phyloP scores from a whole-genome alignment of 257 asterid species.

The Sherardia arvensis region DNA sequence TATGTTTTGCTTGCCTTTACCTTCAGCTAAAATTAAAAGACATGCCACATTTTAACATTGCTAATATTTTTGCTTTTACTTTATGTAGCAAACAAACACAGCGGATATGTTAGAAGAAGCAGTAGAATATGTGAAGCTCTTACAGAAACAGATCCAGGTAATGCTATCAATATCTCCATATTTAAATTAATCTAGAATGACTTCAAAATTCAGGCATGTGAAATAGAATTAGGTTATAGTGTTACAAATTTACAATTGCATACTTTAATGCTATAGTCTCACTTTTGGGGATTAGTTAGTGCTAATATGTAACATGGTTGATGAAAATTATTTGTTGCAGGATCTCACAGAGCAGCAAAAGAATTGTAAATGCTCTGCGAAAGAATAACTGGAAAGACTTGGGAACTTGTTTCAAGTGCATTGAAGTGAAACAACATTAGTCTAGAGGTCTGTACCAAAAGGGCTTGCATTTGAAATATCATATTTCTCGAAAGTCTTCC shows the following conservation, averaged over 20 bases:
- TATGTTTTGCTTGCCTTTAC: background rate
- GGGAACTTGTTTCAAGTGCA: slow-evolving; percentile 5
- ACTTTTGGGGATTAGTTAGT: background rate
- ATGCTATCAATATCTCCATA: slow-evolving; percentile 3
- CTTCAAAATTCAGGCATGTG: background rate
- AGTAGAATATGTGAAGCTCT: slow-evolving; percentile 71
- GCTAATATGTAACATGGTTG: background rate
- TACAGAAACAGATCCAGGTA: slow-evolving; percentile 87
- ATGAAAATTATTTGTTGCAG: slow-evolving; percentile 30
- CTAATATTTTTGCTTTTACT: slow-evolving; percentile 15
- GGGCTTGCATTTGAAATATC: slow-evolving; percentile 6
- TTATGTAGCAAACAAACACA: slow-evolving; percentile 83
- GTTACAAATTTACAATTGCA: background rate
- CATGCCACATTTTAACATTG: slow-evolving; percentile 1
- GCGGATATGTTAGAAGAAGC: slow-evolving; percentile 99
- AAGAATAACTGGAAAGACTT: slow-evolving; percentile 29
- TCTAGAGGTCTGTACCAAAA: slow-evolving; percentile 6
- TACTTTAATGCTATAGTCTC: background rate
- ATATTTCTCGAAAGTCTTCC: slow-evolving; percentile 13
- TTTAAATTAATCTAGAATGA: background rate
- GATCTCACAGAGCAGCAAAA: slow-evolving; percentile 77
- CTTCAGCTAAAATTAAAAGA: background rate
- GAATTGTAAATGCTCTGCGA: slow-evolving; percentile 61
- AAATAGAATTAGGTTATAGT: background rate
- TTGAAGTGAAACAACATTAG: slow-evolving; percentile 10